Conservation (phyloP, 2,329 filamentous ascomycete genomes). For the Colletotrichum abscissum region DNA sequence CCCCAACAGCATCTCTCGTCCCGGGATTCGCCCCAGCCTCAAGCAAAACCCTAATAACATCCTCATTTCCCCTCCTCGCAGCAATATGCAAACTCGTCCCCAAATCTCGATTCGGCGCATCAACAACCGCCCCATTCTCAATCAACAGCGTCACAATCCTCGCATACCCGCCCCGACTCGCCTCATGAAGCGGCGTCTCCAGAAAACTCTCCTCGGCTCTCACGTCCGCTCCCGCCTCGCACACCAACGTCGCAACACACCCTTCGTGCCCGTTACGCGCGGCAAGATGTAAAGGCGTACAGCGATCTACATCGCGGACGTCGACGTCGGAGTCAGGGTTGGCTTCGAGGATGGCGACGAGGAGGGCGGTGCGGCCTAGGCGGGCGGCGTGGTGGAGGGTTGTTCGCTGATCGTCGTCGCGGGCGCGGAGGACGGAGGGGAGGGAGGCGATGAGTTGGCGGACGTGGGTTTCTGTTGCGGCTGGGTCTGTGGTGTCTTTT, state of each 20-base stretch:
- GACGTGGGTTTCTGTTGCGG: slow-evolving; percentile 23
- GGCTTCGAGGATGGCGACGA: slow-evolving; percentile 29
- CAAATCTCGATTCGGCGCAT: slow-evolving; percentile 31
- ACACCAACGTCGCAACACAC: slow-evolving; percentile 30
- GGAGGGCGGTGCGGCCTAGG: slow-evolving; percentile 24
- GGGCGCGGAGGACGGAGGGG: slow-evolving; percentile 33
- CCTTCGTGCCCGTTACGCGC: slow-evolving; percentile 32
- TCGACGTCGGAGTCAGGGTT: slow-evolving; percentile 26
- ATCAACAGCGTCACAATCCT: slow-evolving; percentile 26
- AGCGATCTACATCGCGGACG: slow-evolving; percentile 25
- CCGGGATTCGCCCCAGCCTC: slow-evolving; percentile 33
- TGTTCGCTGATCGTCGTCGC: slow-evolving; percentile 31
- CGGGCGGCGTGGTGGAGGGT: slow-evolving; percentile 35
- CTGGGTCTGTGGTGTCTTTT: slow-evolving; percentile 2
- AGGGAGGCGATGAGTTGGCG: slow-evolving; percentile 34
- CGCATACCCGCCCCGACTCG: slow-evolving; percentile 26
- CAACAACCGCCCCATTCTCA: slow-evolving; percentile 31
- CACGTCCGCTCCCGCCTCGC: slow-evolving; percentile 25
- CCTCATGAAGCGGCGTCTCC: slow-evolving; percentile 35
- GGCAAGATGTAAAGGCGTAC: slow-evolving; percentile 37
- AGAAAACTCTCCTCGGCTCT: slow-evolving; percentile 34
- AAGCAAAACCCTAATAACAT: slow-evolving; percentile 13
- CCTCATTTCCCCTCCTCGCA: slow-evolving; percentile 16
- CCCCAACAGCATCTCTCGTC: slow-evolving; percentile 35
- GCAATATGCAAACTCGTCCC: slow-evolving; percentile 36